Percentiles rank a stretch among this genome's conserved stretches.
Conservation (phyloP, 192 early-diverging fungal species). For the Coemansia sp. region DNA sequence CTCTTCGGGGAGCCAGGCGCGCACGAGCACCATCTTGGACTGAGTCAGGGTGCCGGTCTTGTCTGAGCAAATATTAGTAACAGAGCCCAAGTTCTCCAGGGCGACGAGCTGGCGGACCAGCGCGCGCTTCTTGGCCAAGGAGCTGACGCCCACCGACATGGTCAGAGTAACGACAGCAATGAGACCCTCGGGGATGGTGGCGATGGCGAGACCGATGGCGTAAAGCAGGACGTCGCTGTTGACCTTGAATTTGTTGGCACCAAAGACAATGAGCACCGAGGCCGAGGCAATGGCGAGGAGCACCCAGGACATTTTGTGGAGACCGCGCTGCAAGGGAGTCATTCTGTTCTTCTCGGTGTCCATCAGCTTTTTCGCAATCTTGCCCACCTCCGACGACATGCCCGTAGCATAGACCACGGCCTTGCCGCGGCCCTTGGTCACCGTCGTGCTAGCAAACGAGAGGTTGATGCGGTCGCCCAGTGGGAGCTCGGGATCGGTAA, state of each 20-base stretch:
- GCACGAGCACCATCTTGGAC: slow-evolving; percentile 89
- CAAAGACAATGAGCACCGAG: slow-evolving; percentile 83
- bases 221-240: slow-evolving; percentile 63
- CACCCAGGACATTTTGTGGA: slow-evolving; percentile 75
- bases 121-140: slow-evolving; percentile 83
- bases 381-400: slow-evolving; percentile 88
- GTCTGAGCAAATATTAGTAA: slow-evolving; percentile 94
- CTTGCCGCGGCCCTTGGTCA: slow-evolving; percentile 87
- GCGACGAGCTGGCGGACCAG: slow-evolving; percentile 87
- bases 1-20: slow-evolving; percentile 76
- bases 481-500: slow-evolving; percentile 67
- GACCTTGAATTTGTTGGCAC: slow-evolving; percentile 61
- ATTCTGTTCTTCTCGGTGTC: slow-evolving; percentile 53
- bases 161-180: slow-evolving; percentile 93
- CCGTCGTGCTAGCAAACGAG: slow-evolving; percentile 84
- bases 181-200: slow-evolving; percentile 94
- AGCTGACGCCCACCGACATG: slow-evolving; percentile 85
- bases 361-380: slow-evolving; percentile 82
- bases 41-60: slow-evolving; percentile 94
- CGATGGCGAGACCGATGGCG: slow-evolving; percentile 85
- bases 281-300: slow-evolving; percentile 71
- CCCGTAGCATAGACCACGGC: slow-evolving; percentile 84
- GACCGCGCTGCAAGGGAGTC: slow-evolving; percentile 66
- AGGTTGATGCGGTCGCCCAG: slow-evolving; percentile 91
- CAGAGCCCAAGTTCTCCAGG: slow-evolving; percentile 87